Percentiles rank a stretch among this genome's conserved stretches.
phyloP scores from a whole-genome alignment of 148 eudicot species.

The Silene conica region DNA sequence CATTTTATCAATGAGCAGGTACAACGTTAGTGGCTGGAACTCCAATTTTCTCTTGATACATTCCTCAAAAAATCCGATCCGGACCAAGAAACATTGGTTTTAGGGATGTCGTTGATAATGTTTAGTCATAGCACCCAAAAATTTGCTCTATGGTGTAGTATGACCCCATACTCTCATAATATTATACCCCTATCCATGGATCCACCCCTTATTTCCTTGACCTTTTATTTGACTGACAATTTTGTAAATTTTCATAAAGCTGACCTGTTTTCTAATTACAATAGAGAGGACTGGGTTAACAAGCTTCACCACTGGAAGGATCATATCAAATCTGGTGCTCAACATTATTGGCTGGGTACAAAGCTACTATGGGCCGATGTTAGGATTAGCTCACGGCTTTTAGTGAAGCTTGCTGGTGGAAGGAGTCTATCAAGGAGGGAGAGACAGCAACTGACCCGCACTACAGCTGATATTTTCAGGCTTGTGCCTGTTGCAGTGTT shows the following conservation, averaged over 20 bases:
- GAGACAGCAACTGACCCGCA: conserved; percentile 90
- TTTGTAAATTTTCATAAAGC: neutral
- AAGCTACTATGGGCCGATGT: conserved; percentile 82
- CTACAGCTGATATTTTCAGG: conserved; percentile 92
- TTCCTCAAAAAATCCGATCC: neutral
- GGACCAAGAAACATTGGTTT: neutral
- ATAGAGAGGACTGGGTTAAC: conserved; percentile 78
- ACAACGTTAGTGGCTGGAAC: neutral
- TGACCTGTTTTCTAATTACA: conserved; percentile 15
- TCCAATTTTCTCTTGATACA: too few relatives aligned
- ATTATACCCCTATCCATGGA: neutral
- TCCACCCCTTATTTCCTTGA: neutral
- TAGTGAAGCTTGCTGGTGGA: conserved; percentile 80
- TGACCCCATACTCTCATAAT: neutral
- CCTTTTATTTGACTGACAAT: neutral
- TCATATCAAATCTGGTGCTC: conserved; percentile 62
- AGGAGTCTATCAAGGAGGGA: conserved; percentile 88
- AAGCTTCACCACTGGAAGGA: conserved; percentile 80
- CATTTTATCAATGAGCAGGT: conserved; percentile 83
- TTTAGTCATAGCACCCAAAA: neutral
- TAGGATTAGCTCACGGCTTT: conserved; percentile 73
- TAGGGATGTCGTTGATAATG: neutral
- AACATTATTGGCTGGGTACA: conserved; percentile 85
- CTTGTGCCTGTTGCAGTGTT: conserved; percentile 92
- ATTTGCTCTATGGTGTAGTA: neutral